These are phyloP conservation scores for Pichia sp. DNA, from an alignment of 1,139 yeast genomes.

Conservation along the genomic window DNA sequence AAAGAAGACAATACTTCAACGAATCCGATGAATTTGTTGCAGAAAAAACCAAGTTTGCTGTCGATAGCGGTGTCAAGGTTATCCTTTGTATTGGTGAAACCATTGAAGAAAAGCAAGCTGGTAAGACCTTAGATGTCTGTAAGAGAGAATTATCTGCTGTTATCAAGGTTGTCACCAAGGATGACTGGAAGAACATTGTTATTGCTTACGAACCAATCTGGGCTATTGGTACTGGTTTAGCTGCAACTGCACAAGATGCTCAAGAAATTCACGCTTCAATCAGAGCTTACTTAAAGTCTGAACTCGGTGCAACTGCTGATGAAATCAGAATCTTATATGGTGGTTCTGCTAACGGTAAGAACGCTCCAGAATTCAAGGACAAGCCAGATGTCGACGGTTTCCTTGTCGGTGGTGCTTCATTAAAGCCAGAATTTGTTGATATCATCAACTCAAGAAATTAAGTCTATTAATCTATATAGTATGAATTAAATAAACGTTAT, in stretches of 20 bases:
- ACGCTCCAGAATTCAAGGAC: slow-evolving; percentile 84
- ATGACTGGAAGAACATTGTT: slow-evolving; percentile 88
- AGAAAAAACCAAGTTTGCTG: slow-evolving; percentile 88
- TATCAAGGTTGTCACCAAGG: slow-evolving; percentile 53
- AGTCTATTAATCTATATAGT: slow-evolving; percentile 12
- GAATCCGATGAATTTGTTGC: slow-evolving; percentile 92
- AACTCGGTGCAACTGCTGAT: slow-evolving; percentile 79
- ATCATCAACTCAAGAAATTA: slow-evolving; percentile 88
- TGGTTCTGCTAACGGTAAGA: slow-evolving; percentile 96
- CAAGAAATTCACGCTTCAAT: slow-evolving; percentile 89
- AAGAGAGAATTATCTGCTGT: slow-evolving; percentile 90
- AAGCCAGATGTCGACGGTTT: slow-evolving; percentile 95
- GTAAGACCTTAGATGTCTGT: slow-evolving; percentile 78
- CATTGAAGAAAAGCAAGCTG: slow-evolving; percentile 87
- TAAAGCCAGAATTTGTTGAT: slow-evolving; percentile 96
- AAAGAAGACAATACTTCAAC: slow-evolving; percentile 90
- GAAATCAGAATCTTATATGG: slow-evolving; percentile 90
- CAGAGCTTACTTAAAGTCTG: slow-evolving; percentile 71
- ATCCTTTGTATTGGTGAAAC: slow-evolving; percentile 98
- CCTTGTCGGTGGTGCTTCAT: slow-evolving; percentile 99
- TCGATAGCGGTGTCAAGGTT: slow-evolving; percentile 81
- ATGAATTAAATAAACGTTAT: background rate
- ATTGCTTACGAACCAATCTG: slow-evolving; percentile 99
- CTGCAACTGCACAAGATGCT: slow-evolving; percentile 97
- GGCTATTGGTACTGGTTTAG: slow-evolving; percentile 99